Percentiles rank a stretch among this genome's conserved stretches.
phyloP scores from a whole-genome alignment of 2,329 filamentous ascomycete species.

The Penicillium expansum region DNA sequence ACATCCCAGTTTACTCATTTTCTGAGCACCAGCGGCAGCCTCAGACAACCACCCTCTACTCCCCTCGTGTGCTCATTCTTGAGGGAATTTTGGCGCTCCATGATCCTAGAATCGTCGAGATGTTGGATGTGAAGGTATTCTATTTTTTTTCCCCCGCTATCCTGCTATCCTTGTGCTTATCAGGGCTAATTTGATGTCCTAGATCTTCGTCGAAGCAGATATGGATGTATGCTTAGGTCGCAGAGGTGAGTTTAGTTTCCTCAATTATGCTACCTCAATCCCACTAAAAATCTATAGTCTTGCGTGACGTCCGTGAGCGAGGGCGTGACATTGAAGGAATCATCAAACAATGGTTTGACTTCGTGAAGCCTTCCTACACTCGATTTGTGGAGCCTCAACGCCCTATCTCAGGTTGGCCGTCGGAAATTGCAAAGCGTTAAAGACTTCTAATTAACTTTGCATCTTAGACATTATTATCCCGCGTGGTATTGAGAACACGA shows the following conservation, averaged over 20 bases:
- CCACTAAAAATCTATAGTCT: conserved; percentile 53
- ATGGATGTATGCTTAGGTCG: conserved; percentile 88
- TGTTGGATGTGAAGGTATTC: conserved; percentile 82
- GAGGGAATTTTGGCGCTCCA: conserved; percentile 96
- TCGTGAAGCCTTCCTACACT: conserved; percentile 95
- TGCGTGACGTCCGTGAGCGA: conserved; percentile 84
- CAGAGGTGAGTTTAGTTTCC: conserved; percentile 62
- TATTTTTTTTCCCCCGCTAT: no score
- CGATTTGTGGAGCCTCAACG: conserved; percentile 91
- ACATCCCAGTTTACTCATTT: conserved; percentile 95
- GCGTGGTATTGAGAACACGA: conserved; percentile 87
- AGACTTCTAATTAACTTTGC: conserved; percentile 12
- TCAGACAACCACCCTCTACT: conserved; percentile 86
- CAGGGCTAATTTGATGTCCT: not conserved
- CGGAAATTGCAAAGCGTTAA: not conserved
- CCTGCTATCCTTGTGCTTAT: not conserved
- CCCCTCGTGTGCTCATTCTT: conserved; percentile 89
- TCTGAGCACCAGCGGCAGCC: conserved; percentile 78
- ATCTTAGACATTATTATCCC: conserved; percentile 82
- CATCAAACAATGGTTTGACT: conserved; percentile 96
- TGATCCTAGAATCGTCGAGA: conserved; percentile 76
- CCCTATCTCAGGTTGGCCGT: conserved; percentile 65
- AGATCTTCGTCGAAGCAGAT: conserved; percentile 96
- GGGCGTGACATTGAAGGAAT: conserved; percentile 90
- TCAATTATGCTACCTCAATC: not conserved